These are phyloP conservation scores for Hypomyces perniciosus DNA, from an alignment of 2,329 filamentous ascomycete genomes.

Conservation along the genomic window DNA sequence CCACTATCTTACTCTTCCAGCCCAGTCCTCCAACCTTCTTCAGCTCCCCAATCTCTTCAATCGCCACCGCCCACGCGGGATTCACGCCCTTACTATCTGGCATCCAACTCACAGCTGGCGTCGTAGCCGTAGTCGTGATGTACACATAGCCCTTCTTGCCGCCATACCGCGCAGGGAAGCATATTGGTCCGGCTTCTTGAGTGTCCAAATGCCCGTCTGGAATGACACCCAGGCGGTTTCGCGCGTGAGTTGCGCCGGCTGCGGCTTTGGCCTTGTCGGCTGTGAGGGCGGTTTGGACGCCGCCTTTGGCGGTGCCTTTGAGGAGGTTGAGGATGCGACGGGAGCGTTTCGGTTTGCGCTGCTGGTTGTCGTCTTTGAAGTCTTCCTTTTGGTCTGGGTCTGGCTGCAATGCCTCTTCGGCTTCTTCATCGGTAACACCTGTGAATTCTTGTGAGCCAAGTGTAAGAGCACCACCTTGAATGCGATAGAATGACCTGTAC, in stretches of 20 bases:
- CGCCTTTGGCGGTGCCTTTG: constrained; percentile 63
- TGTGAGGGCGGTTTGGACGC: constrained; percentile 65
- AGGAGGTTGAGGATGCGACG: constrained; percentile 55
- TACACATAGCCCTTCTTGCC: constrained; percentile 69
- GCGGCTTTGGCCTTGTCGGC: constrained; percentile 67
- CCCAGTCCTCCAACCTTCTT: constrained; percentile 76
- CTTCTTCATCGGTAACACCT: constrained; percentile 56
- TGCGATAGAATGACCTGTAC: constrained; percentile 18
- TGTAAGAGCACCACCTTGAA: not conserved
- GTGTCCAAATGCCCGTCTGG: constrained; percentile 31
- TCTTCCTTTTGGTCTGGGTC: constrained; percentile 33
- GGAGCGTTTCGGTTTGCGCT: constrained; percentile 33
- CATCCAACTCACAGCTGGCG: constrained; percentile 61
- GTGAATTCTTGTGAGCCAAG: not conserved
- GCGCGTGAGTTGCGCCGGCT: constrained; percentile 51
- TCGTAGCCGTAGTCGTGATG: constrained; percentile 60
- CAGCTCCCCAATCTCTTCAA: constrained; percentile 65
- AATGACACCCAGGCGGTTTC: constrained; percentile 66
- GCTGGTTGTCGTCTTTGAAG: constrained; percentile 33
- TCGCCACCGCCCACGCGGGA: constrained; percentile 62
- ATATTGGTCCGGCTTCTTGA: constrained; percentile 60
- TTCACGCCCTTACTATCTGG: constrained; percentile 49
- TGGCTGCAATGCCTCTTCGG: constrained; percentile 54
- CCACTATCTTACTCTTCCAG: constrained; percentile 78
- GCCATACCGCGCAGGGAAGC: constrained; percentile 66